Conservation (phyloP, 2,329 filamentous ascomycete species). For the Akanthomyces uredinophilus region DNA sequence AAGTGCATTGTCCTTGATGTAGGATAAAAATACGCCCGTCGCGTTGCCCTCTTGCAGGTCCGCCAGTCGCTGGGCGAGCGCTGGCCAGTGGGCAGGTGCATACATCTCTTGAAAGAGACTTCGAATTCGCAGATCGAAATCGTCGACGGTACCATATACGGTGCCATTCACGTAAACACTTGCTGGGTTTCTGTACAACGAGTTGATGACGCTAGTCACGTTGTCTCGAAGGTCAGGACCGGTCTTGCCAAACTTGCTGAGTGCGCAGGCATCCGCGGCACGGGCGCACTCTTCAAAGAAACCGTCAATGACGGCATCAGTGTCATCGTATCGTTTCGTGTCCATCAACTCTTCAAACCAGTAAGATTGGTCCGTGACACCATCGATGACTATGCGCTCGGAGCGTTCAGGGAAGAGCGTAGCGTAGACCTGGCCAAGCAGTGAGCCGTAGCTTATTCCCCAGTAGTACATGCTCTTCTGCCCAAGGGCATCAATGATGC, state of each 20-base stretch:
- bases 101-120: slow-evolving; percentile 37
- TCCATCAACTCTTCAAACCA: slow-evolving; percentile 1
- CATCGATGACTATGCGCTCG: slow-evolving; percentile 19
- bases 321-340: background rate
- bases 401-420: slow-evolving; percentile 22
- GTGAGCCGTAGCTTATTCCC: slow-evolving; percentile 37
- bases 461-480: slow-evolving; percentile 32
- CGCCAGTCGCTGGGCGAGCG: slow-evolving; percentile 30
- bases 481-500: slow-evolving; percentile 38
- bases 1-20: slow-evolving; percentile 21
- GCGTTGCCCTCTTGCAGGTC: slow-evolving; percentile 35
- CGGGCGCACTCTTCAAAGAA: slow-evolving; percentile 12
- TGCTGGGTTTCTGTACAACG: background rate
- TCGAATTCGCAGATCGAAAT: slow-evolving; percentile 29
- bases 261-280: background rate
- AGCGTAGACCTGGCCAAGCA: slow-evolving; percentile 28
- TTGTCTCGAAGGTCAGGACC: background rate
- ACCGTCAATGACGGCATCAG: background rate
- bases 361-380: slow-evolving; percentile 15
- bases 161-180: slow-evolving; percentile 39
- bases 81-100: slow-evolving; percentile 32
- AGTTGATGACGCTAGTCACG: slow-evolving; percentile 1
- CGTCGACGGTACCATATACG: slow-evolving; percentile 34
- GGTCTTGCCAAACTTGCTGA: slow-evolving; percentile 3
- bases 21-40: slow-evolving; percentile 32